Evolutionary conservation across 768 basidiomycete genomes (phyloP).

Genomic region (Dentipellis sp.): DNA sequence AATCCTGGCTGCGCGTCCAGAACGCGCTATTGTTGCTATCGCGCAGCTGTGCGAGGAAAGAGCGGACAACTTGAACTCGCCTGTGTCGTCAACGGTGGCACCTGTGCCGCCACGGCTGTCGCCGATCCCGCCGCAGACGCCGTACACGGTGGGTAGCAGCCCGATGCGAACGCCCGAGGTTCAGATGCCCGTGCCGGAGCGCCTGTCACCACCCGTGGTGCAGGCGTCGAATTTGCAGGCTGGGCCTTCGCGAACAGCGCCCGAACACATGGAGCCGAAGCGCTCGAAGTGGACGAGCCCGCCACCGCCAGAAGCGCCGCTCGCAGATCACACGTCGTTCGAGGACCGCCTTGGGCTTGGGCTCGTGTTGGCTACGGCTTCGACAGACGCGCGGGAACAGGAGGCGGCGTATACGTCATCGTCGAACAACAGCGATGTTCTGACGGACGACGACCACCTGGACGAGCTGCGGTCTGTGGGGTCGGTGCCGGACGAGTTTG

Average conservation of each 20-base stretch:
- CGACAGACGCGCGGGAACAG: conserved; percentile 49
- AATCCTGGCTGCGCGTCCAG: conserved; percentile 71
- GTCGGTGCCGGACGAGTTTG: conserved; percentile 30
- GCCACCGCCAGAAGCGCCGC: conserved; percentile 68
- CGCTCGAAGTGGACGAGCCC: conserved; percentile 81
- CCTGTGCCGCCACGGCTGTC: conserved; percentile 37
- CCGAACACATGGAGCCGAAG: conserved; percentile 70
- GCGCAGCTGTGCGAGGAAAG: conserved; percentile 91
- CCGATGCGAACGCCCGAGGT: conserved; percentile 41
- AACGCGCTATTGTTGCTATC: conserved; percentile 72
- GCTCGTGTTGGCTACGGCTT: conserved; percentile 59
- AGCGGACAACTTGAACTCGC: conserved; percentile 49
- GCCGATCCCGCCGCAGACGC: conserved; percentile 53
- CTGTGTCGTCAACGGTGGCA: conserved; percentile 27
- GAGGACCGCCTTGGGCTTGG: conserved; percentile 59
- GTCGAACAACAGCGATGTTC: conserved; percentile 54
- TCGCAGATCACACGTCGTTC: conserved; percentile 55
- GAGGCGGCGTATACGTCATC: conserved; percentile 38
- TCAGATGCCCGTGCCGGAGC: conserved; percentile 28
- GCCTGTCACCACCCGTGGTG: conserved; percentile 41
- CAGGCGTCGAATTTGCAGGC: conserved; percentile 10
- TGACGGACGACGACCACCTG: conserved; percentile 57
- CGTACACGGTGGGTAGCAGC: conserved; percentile 59
- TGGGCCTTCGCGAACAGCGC: conserved; percentile 15
- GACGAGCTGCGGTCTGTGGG: conserved; percentile 65